Conservation (phyloP, 2,329 filamentous ascomycete species). For the Colletotrichum gigasporum region DNA sequence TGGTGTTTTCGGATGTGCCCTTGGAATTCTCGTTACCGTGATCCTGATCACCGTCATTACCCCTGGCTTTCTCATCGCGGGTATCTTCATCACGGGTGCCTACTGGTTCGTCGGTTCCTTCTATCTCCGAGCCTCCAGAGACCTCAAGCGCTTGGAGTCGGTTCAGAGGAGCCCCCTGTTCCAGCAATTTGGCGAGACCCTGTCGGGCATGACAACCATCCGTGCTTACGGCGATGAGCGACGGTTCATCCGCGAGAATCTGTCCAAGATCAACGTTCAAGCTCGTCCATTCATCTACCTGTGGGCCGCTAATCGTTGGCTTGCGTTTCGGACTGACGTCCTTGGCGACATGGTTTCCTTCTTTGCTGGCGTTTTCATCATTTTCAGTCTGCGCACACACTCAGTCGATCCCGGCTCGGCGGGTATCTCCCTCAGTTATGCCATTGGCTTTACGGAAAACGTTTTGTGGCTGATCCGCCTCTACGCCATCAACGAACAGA, state of each 20-base stretch:
- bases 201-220: conserved; percentile 95
- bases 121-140: conserved; percentile 92
- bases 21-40: conserved; percentile 83
- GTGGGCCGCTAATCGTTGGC: conserved; percentile 97
- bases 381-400: conserved; percentile 76
- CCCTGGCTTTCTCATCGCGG: conserved; percentile 88
- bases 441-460: conserved; percentile 96
- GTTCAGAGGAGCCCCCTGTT: conserved; percentile 94
- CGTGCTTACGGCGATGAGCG: conserved; percentile 94
- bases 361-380: conserved; percentile 91
- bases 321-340: conserved; percentile 90
- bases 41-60: conserved; percentile 89
- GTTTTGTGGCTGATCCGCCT: conserved; percentile 95
- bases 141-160: conserved; percentile 94
- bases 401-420: conserved; percentile 87
- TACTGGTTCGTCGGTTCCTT: conserved; percentile 87
- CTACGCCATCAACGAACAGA: conserved; percentile 96
- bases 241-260: conserved; percentile 92
- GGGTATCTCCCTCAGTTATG: conserved; percentile 93
- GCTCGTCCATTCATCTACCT: conserved; percentile 94
- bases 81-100: conserved; percentile 81
- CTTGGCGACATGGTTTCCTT: conserved; percentile 93
- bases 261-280: conserved; percentile 87
- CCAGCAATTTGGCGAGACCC: conserved; percentile 96
- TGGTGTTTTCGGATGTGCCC: conserved; percentile 70